Percentiles rank a stretch among this genome's conserved stretches.
phyloP scores from a whole-genome alignment of 2,329 filamentous ascomycete species.

The Whalleya microplaca region DNA sequence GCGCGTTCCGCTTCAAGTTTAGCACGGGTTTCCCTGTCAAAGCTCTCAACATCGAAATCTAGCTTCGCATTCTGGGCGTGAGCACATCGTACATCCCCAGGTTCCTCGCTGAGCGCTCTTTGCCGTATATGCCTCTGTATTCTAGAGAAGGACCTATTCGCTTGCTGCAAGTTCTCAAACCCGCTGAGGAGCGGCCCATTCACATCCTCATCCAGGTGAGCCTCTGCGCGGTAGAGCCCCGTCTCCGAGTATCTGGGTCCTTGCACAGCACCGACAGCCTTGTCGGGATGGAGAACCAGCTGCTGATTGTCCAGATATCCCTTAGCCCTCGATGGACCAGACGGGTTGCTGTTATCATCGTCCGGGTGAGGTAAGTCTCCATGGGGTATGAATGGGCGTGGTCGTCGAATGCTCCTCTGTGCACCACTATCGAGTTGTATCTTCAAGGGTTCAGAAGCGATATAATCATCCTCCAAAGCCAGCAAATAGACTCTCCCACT shows the following conservation, averaged over 20 bases:
- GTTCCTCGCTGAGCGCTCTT: not conserved
- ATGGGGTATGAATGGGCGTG: constrained; percentile 55
- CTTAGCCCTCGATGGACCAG: constrained; percentile 23
- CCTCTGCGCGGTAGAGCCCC: constrained; percentile 51
- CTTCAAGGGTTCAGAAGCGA: constrained; percentile 36
- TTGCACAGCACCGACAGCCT: constrained; percentile 58
- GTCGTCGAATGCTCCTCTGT: constrained; percentile 45
- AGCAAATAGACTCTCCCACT: constrained; percentile 63
- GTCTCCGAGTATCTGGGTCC: constrained; percentile 55
- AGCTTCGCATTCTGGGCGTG: constrained; percentile 15
- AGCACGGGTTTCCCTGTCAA: constrained; percentile 18
- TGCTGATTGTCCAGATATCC: constrained; percentile 45
- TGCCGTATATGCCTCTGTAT: constrained; percentile 8
- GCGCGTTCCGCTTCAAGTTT: constrained; percentile 27
- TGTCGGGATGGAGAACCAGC: constrained; percentile 48
- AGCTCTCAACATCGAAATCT: constrained; percentile 17
- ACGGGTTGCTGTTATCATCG: constrained; percentile 16
- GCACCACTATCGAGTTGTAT: constrained; percentile 39
- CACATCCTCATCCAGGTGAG: constrained; percentile 51
- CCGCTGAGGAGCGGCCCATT: constrained; percentile 48
- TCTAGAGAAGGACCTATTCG: constrained; percentile 32
- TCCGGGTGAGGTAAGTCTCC: constrained; percentile 49
- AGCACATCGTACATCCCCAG: not conserved
- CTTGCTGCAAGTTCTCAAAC: constrained; percentile 50
- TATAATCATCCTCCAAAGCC: constrained; percentile 47